Percentiles rank a stretch among this genome's conserved stretches.
phyloP scores from a whole-genome alignment of 331 rosid species.

The Pyrus hybrid region DNA sequence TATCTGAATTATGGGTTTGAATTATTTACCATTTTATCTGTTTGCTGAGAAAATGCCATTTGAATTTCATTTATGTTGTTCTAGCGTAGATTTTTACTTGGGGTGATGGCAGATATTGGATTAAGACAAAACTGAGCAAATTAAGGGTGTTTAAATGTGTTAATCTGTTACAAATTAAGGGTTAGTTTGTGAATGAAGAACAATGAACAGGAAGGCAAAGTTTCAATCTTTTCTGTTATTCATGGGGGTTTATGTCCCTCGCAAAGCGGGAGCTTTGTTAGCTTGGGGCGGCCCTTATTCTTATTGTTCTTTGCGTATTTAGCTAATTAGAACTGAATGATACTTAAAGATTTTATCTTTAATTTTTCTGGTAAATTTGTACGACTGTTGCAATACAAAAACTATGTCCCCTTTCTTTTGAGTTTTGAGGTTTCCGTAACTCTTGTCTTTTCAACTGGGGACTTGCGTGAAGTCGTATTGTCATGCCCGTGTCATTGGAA shows the following conservation, averaged over 20 bases:
- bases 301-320: too few species aligned
- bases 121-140: not conserved
- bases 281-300: too few species aligned
- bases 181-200: not conserved
- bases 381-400: not conserved
- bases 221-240: not conserved
- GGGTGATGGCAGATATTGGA: not conserved
- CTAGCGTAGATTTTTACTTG: not conserved
- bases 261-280: too few species aligned
- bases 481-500: slow-evolving; percentile 36
- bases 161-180: not conserved
- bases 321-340: too few species aligned
- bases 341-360: not conserved
- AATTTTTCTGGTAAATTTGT: not conserved
- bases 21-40: not conserved
- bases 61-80: not conserved
- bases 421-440: slow-evolving; percentile 24
- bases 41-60: not conserved
- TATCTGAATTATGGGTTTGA: not conserved
- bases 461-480: slow-evolving; percentile 28
- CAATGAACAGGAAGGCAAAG: not conserved
- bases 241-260: not conserved
- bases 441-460: slow-evolving; percentile 1
- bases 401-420: not conserved
- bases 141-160: not conserved